phyloP scores from a whole-genome alignment of 2,329 filamentous ascomycete species.

The Fusarium sp. region DNA sequence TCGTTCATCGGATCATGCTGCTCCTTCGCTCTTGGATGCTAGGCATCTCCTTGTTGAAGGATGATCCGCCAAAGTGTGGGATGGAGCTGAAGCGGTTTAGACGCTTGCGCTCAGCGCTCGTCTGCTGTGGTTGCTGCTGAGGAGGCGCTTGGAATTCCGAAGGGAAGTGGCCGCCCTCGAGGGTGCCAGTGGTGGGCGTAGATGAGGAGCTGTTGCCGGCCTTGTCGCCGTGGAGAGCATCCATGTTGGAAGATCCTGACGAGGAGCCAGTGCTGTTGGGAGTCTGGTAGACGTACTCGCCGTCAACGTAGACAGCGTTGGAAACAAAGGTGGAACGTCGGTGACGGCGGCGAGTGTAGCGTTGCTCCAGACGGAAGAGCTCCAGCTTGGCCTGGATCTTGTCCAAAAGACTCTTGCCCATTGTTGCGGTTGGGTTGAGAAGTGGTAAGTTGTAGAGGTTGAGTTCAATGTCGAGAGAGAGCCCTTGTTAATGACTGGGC shows the following conservation, averaged over 20 bases:
- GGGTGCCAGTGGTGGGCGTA: constrained; percentile 41
- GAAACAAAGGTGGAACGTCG: constrained; percentile 89
- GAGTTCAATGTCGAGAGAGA: not conserved
- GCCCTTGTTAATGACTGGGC: constrained; percentile 11
- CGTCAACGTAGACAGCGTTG: constrained; percentile 90
- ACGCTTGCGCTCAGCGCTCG: constrained; percentile 54
- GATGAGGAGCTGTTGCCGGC: constrained; percentile 35
- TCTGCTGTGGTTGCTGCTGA: constrained; percentile 25
- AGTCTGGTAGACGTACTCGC: constrained; percentile 87
- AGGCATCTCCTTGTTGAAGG: constrained; percentile 48
- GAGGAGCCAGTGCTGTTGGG: constrained; percentile 66
- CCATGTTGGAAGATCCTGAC: constrained; percentile 52
- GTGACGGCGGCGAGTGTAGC: constrained; percentile 86
- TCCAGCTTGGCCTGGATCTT: constrained; percentile 76
- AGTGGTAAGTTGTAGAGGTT: not conserved
- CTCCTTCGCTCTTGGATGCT: constrained; percentile 53
- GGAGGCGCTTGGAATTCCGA: constrained; percentile 26
- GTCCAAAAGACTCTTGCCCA: constrained; percentile 63
- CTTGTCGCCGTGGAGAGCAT: constrained; percentile 50
- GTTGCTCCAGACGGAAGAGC: constrained; percentile 92
- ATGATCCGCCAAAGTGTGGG: constrained; percentile 58
- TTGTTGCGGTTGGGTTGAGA: constrained; percentile 42
- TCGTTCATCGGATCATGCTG: constrained; percentile 50
- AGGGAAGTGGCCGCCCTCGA: constrained; percentile 37
- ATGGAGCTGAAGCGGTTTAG: constrained; percentile 64